Evolutionary conservation across 345 rosid species (phyloP), one percentile per base, ranked within the genome.

Genomic region (Rhodomyrtus tomentosa): DNA sequence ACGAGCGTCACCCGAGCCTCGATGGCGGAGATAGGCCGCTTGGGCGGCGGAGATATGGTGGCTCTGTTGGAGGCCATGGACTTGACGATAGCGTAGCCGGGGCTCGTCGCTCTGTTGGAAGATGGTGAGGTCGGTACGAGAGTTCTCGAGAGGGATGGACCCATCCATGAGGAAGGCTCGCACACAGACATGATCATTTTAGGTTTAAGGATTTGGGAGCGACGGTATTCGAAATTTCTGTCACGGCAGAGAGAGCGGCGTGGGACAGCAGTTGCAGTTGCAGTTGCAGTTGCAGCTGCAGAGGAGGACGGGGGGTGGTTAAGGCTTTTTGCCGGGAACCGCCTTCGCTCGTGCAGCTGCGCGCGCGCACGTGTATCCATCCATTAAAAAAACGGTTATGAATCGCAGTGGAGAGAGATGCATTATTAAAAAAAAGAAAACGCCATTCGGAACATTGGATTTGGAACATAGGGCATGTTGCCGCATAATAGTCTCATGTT

Each of bases 1-100:
- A 94, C 91, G 62, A 96, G 99, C 82, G 99, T 93, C 56, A 92
- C 81, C 81, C 99, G 93, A 87, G 95, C 89, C 88, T 94, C 98
- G 52, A 85, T 84, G 55, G 93, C 94, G 3, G 95, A 94, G 80
- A 90, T 85, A 68, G 89, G 81, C 84, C 88, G 91, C 82, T 89
- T 92, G 83, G 38, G 91, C 79, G 85, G 88, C 50, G 87, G 81
- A 84, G 91, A 85, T 10, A 52, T 51, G 50, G 84, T 56, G 79
- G 87, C 53, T 68, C 89, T 84, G 55, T 84, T 82, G 54, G 87
- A 12, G 81, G 91, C 83, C 91, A 84, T 87, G 83, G 90, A 85
- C 82, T 53, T 89, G 85, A 87, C 84, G 83, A 83, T 32, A 53
- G 72, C 62, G 12, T 13, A 49, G 79, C 76, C 10, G 25, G 79